phyloP scores from a whole-genome alignment of 2,329 filamentous ascomycete genomes.

The Ambrosiella beaveri region DNA sequence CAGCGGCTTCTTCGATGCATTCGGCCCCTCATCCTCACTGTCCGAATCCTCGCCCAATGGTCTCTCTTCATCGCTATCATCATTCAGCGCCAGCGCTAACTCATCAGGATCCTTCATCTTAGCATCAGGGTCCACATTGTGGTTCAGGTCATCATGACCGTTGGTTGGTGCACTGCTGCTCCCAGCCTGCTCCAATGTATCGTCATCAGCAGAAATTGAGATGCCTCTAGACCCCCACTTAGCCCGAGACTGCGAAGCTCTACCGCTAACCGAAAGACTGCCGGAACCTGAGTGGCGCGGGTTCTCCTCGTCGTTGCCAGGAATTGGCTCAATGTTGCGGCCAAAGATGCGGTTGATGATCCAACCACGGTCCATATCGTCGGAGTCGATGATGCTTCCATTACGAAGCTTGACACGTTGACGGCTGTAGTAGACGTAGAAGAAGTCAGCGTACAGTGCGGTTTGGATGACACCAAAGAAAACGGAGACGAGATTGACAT shows the following conservation, averaged over 20 bases:
- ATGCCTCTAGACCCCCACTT: conserved; percentile 50
- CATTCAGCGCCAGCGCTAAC: conserved; percentile 39
- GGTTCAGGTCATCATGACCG: conserved; percentile 27
- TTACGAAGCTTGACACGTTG: conserved; percentile 85
- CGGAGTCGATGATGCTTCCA: conserved; percentile 75
- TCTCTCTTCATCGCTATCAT: conserved; percentile 35
- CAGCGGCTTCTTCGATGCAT: conserved; percentile 4
- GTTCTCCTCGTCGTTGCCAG: conserved; percentile 43
- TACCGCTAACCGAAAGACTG: conserved; percentile 11
- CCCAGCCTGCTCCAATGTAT: conserved; percentile 32
- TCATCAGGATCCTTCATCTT: conserved; percentile 52
- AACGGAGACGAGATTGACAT: conserved; percentile 55
- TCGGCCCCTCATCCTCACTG: conserved; percentile 7
- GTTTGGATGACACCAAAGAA: conserved; percentile 84
- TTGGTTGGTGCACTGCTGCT: conserved; percentile 16
- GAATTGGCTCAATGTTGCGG: conserved; percentile 27
- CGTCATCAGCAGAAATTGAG: conserved; percentile 48
- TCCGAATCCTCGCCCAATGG: conserved; percentile 11
- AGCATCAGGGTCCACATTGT: conserved; percentile 39
- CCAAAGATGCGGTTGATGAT: conserved; percentile 65
- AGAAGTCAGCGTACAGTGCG: conserved; percentile 79
- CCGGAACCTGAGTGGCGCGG: conserved; percentile 20
- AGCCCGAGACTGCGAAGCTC: conserved; percentile 19
- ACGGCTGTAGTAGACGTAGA: conserved; percentile 88
- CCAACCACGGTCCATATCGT: conserved; percentile 75